Evolutionary conservation across 768 basidiomycete genomes (phyloP), one percentile per base, ranked within the genome.

Genomic region (Crucibulum laeve): DNA sequence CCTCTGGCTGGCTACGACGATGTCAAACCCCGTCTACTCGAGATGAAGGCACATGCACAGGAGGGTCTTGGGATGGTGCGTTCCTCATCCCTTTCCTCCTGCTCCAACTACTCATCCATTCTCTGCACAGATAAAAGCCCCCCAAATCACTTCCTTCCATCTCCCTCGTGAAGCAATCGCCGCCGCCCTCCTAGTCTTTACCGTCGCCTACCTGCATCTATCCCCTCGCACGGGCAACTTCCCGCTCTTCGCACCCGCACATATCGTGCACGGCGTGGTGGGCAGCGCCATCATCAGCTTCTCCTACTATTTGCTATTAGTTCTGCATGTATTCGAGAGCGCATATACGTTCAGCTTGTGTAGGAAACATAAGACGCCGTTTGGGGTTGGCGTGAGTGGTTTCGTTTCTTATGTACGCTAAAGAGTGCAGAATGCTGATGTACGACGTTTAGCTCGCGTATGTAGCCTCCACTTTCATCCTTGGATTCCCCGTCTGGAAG

Each of bases 41-140:
- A 78, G 43, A 91, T 91, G 89, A 90, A 88, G 55, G 80, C 80
- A 0, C 70, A 86, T 19, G 85, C 89, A 0, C 85, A 91, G 55
- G 87, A 87, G 56, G 74, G 79, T 1, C 73, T 91, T 14, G 88
- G 89, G 21, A 88, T 87, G 84, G 87, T 84, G 44, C 19, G 79
- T 61, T 24, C 43, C 24, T 21, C 41, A 5, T 15, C 35, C n/a
- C 23, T 15, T 7, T 33, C 45, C 23, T 26, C 39, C 8, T 10
- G 41, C 13, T 7, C 18, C 21, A 24, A 19, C 30, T 35, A 6
- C 13, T 32, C 10, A 25, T 38, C 22, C 36, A 10, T 25, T 25
- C 24, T 35, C 21, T 34, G 25, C 18, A 8, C 26, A 86, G 84
- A 78, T 80, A 32, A 77, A 77, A 58, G 64, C 74, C 1, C 87